Evolutionary conservation across 1,139 yeast species (phyloP).

Genomic region (Lodderomyces parapsilosis): DNA sequence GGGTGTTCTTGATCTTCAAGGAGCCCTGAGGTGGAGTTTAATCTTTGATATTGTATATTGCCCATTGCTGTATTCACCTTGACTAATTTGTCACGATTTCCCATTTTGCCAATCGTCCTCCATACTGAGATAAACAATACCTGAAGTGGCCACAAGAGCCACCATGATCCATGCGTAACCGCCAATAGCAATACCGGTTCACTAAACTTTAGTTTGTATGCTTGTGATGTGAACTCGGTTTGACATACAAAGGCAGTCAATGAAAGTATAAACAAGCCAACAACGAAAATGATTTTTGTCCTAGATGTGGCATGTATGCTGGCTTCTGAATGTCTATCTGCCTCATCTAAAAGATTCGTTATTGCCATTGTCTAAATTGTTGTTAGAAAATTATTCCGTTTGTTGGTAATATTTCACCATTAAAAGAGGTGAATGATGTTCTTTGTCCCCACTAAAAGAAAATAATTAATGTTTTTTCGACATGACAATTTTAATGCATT

Average conservation of each 20-base stretch:
- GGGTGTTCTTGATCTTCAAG: constrained; percentile 22
- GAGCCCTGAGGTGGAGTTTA: constrained; percentile 27
- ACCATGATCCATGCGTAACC: constrained; percentile 81
- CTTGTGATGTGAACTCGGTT: constrained; percentile 76
- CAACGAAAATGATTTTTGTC: constrained; percentile 52
- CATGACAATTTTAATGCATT: no score
- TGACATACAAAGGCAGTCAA: constrained; percentile 69
- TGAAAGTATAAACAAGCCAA: constrained; percentile 57
- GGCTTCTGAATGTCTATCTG: constrained; percentile 11
- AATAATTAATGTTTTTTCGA: no score
- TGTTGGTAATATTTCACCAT: no score
- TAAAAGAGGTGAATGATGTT: not conserved
- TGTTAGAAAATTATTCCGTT: not conserved
- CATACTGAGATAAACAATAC: constrained; percentile 46
- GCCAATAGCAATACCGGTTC: constrained; percentile 71
- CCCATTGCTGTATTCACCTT: constrained; percentile 2
- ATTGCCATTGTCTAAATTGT: constrained; percentile 15
- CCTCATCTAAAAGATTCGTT: constrained; percentile 16
- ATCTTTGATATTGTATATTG: constrained; percentile 26
- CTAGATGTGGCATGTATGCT: constrained; percentile 18
- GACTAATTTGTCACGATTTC: constrained; percentile 1
- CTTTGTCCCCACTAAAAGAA: not conserved
- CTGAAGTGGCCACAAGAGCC: constrained; percentile 72
- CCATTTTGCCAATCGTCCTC: constrained; percentile 36
- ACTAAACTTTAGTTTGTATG: constrained; percentile 57